Evolutionary conservation across 1,284 basidiomycete species (phyloP).

Genomic region (Cutaneotrichosporon spelunceum): DNA sequence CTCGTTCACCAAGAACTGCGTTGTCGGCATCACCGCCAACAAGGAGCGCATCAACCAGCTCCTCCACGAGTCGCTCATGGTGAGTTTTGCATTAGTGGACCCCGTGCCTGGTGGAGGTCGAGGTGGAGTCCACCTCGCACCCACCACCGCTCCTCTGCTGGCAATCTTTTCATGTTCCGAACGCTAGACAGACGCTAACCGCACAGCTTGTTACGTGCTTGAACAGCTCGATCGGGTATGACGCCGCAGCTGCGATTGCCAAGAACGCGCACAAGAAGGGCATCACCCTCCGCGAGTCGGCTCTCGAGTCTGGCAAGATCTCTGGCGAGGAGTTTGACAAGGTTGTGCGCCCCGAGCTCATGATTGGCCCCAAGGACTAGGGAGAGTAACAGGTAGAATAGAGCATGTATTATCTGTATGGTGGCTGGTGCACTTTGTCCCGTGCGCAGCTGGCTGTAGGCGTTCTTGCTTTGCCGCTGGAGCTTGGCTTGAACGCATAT

Average conservation of each 20-base stretch:
- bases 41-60: conserved; percentile 85
- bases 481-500: no score
- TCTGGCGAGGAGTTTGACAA: conserved; percentile 90
- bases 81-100: conserved; percentile 17
- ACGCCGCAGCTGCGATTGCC: conserved; percentile 82
- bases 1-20: conserved; percentile 95
- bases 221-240: conserved; percentile 32
- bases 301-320: conserved; percentile 79
- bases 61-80: conserved; percentile 81
- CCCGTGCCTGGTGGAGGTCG: not conserved
- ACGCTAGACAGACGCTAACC: not conserved
- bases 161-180: conserved; percentile 7
- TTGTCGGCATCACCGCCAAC: conserved; percentile 90
- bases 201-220: conserved; percentile 37
- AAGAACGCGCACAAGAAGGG: conserved; percentile 99
- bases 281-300: conserved; percentile 91
- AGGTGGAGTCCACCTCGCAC: not conserved
- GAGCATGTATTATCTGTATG: no score
- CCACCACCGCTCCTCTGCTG: not conserved
- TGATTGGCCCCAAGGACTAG: conserved; percentile 17
- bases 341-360: conserved; percentile 83
- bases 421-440: no score
- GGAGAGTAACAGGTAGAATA: no score
- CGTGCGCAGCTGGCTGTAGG: no score
- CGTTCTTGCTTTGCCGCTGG: no score